These are phyloP conservation scores for Epichloe gansuensis DNA, from an alignment of 2,329 filamentous ascomycete species.

Conservation along the genomic window DNA sequence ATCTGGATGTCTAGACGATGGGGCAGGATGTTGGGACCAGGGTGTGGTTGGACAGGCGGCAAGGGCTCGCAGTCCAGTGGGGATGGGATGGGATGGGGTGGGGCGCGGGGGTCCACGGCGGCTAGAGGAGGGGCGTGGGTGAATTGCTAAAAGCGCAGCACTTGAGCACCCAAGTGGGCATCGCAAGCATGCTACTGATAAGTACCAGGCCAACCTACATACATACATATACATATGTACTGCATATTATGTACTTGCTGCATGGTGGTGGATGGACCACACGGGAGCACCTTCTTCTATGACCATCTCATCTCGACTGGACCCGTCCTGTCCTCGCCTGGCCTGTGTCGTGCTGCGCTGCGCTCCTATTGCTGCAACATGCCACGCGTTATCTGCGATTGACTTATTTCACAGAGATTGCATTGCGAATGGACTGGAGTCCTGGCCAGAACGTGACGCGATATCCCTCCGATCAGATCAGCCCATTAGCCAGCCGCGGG, in stretches of 20 bases:
- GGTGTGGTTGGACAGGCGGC: not conserved
- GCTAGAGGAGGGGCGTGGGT: constrained; percentile 2
- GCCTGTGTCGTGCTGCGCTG: not conserved
- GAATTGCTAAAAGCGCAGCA: not conserved
- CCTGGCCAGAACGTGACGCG: not conserved
- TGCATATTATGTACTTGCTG: no score
- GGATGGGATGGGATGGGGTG: constrained; percentile 1
- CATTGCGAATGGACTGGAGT: not conserved
- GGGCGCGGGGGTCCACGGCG: not conserved
- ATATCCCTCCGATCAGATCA: not conserved
- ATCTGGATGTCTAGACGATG: constrained; percentile 6
- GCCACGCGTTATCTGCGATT: not conserved
- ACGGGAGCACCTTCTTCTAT: no score
- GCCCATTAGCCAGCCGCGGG: not conserved
- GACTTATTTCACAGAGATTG: not conserved
- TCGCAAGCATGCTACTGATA: no score
- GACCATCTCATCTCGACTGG: no score
- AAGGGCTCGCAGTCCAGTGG: constrained; percentile 1
- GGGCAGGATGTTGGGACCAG: constrained; percentile 3
- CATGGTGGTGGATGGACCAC: no score
- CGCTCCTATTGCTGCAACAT: not conserved
- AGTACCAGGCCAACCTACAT: no score
- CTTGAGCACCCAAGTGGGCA: no score
- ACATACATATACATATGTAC: no score
- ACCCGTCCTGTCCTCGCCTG: not conserved